These are phyloP conservation scores for Cercis canadensis DNA, from an alignment of 306 rosid species.

Conservation along the genomic window DNA sequence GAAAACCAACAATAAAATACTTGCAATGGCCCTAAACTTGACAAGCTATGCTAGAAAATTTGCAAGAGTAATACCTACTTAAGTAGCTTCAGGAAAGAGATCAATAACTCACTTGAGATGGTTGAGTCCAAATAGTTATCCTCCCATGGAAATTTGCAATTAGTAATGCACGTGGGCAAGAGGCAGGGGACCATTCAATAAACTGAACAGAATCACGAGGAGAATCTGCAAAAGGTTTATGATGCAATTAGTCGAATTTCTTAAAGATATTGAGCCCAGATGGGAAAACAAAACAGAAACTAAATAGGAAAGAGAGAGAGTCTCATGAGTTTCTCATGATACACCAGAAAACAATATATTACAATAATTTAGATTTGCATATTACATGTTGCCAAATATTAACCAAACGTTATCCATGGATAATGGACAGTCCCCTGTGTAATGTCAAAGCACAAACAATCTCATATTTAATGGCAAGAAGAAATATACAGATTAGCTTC, in stretches of 20 bases:
- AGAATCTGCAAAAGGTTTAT: slow-evolving; percentile 73
- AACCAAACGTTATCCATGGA: slow-evolving; percentile 23
- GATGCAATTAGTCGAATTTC: slow-evolving; percentile 10
- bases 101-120: slow-evolving; percentile 66
- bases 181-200: slow-evolving; percentile 95
- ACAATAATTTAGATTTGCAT: too few relatives aligned
- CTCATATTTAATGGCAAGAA: slow-evolving; percentile 15
- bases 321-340: too few relatives aligned
- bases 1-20: slow-evolving; percentile 16
- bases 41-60: slow-evolving; percentile 23
- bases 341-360: too few relatives aligned
- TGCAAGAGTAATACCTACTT: slow-evolving; percentile 12
- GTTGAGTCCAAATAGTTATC: slow-evolving; percentile 95
- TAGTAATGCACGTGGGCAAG: slow-evolving; percentile 84
- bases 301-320: too few relatives aligned
- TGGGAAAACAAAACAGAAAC: too few relatives aligned
- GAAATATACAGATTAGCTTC: slow-evolving; percentile 17
- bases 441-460: slow-evolving; percentile 3
- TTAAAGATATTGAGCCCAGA: too few relatives aligned
- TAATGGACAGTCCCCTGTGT: slow-evolving; percentile 18
- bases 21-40: neutral
- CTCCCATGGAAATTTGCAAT: slow-evolving; percentile 99
- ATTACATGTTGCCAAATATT: neutral
- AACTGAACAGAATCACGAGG: slow-evolving; percentile 99
- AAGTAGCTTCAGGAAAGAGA: slow-evolving; percentile 25